These are phyloP conservation scores for Mycena galericulata DNA, from an alignment of 768 basidiomycete genomes.

Conservation along the genomic window DNA sequence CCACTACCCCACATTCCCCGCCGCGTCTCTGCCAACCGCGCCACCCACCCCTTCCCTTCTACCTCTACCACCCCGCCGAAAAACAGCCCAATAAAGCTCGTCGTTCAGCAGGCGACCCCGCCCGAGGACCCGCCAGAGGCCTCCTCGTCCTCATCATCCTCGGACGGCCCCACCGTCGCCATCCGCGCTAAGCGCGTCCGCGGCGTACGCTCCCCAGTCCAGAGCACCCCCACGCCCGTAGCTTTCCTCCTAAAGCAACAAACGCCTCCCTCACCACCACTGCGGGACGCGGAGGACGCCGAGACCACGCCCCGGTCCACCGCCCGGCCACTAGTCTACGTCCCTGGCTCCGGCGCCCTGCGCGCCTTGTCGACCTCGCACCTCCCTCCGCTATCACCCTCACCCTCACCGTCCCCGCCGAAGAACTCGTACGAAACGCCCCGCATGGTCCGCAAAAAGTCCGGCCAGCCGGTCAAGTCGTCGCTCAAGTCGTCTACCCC, in stretches of 20 bases:
- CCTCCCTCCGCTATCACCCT: conserved; percentile 35
- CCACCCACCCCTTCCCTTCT: conserved; percentile 38
- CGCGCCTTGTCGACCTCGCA: conserved; percentile 51
- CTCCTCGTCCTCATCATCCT: conserved; percentile 52
- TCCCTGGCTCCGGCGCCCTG: conserved; percentile 44
- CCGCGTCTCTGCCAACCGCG: conserved; percentile 49
- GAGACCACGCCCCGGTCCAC: conserved; percentile 46
- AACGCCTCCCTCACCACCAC: conserved; percentile 18
- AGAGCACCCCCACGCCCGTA: conserved; percentile 51
- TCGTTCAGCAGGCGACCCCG: conserved; percentile 45
- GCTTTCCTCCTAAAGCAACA: conserved; percentile 39
- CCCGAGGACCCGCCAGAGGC: conserved; percentile 46
- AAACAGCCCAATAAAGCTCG: conserved; percentile 39
- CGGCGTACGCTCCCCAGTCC: conserved; percentile 52
- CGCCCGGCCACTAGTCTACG: conserved; percentile 51
- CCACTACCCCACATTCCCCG: conserved; percentile 77
- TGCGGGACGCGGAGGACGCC: conserved; percentile 32
- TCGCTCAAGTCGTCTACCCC: conserved; percentile 84
- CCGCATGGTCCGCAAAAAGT: conserved; percentile 87
- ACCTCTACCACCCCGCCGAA: conserved; percentile 36
- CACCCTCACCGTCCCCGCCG: conserved; percentile 41
- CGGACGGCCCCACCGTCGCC: conserved; percentile 52
- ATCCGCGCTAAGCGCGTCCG: conserved; percentile 53
- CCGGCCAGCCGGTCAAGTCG: conserved; percentile 92
- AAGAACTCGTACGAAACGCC: conserved; percentile 47